These are phyloP conservation scores for Leucoagaricus sp. DNA, from an alignment of 1,284 basidiomycete species.

Conservation along the genomic window DNA sequence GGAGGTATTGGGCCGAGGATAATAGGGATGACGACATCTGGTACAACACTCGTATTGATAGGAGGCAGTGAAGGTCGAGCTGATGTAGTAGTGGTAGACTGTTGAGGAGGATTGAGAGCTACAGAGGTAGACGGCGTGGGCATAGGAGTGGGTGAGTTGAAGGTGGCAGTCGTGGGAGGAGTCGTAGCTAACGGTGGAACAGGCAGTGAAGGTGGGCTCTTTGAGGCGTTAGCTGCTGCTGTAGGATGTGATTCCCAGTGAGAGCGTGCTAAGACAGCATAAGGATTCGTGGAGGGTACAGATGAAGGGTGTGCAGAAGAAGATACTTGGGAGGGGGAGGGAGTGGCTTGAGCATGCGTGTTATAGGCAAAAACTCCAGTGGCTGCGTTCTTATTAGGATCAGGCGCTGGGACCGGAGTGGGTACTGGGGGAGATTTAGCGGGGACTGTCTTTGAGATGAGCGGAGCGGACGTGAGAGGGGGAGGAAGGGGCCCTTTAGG, in stretches of 20 bases:
- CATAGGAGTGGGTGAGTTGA: not conserved
- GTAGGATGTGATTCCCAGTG: constrained; percentile 38
- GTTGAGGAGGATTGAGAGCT: constrained; percentile 2
- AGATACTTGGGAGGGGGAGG: constrained; percentile 25
- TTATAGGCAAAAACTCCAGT: constrained; percentile 43
- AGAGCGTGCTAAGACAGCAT: constrained; percentile 37
- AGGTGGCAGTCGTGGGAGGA: not conserved
- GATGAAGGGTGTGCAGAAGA: constrained; percentile 27
- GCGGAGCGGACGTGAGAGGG: constrained; percentile 62
- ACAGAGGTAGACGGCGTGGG: not conserved
- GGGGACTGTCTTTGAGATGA: constrained; percentile 38
- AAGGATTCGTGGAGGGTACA: constrained; percentile 39
- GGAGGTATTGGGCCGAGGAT: constrained; percentile 46
- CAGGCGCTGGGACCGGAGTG: constrained; percentile 11
- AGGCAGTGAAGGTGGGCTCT: constrained; percentile 3
- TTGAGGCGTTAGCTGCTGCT: constrained; percentile 20
- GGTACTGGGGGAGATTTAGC: constrained; percentile 18
- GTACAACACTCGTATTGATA: constrained; percentile 26
- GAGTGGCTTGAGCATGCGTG: constrained; percentile 29
- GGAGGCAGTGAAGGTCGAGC: constrained; percentile 20
- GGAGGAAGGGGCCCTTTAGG: constrained; percentile 60
- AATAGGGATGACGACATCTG: constrained; percentile 48
- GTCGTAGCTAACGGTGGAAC: not conserved
- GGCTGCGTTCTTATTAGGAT: constrained; percentile 27
- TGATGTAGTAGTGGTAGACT: constrained; percentile 17